These are phyloP conservation scores for Solanum corneliomulleri DNA, from an alignment of 257 asterid species.

Conservation along the genomic window DNA sequence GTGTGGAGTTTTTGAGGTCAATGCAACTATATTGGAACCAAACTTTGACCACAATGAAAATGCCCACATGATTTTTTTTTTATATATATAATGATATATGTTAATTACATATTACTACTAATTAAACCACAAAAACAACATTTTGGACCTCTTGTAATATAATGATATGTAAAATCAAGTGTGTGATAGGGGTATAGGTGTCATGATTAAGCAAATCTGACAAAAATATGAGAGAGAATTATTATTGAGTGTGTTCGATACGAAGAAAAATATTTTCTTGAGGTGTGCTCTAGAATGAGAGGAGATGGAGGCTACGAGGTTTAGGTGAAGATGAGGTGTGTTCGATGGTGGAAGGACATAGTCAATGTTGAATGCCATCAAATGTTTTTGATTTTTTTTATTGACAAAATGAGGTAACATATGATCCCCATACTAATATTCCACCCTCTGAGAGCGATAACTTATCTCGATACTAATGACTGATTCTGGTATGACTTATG, in stretches of 20 bases:
- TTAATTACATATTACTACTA: not conserved
- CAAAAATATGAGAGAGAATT: not conserved
- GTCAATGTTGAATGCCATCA: not conserved
- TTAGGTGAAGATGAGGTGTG: not conserved
- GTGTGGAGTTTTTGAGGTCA: not conserved
- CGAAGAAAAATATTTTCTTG: too few relatives aligned
- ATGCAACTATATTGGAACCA: not conserved
- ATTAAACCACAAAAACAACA: not conserved
- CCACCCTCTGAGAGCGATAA: accelerated
- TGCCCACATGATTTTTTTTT: not conserved
- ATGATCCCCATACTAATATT: not conserved
- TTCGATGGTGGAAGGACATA: not conserved
- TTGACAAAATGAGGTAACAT: not conserved
- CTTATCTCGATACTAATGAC: not conserved
- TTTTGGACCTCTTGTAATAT: not conserved
- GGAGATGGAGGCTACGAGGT: not conserved
- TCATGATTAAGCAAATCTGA: not conserved
- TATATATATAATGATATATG: not conserved
- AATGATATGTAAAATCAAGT: not conserved
- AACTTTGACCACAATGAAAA: not conserved
- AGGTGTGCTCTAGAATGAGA: not conserved
- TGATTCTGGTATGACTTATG: not conserved
- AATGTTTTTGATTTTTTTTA: not conserved
- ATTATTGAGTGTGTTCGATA: not conserved
- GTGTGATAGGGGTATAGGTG: not conserved